Conservation (phyloP, 768 basidiomycete species). For the Russula foetens region DNA sequence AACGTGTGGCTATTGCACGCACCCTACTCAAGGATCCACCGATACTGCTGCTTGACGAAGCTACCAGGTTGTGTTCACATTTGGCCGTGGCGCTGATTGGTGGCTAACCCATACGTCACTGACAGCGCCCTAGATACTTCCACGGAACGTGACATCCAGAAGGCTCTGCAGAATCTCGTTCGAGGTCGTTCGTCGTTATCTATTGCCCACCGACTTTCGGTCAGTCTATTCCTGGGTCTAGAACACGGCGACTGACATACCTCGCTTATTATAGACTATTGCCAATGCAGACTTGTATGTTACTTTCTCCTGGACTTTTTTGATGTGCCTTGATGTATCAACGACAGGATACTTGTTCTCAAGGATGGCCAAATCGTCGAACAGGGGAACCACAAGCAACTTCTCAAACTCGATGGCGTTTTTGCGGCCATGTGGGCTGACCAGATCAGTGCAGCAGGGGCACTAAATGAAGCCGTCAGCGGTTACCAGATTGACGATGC, state of each 20-base stretch:
- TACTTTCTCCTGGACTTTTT: not conserved
- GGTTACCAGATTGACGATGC: constrained; percentile 40
- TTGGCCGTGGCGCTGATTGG: not conserved
- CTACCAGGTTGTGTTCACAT: constrained; percentile 44
- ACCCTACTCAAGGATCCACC: constrained; percentile 83
- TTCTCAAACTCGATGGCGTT: constrained; percentile 59
- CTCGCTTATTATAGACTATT: constrained; percentile 37
- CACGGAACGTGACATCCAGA: constrained; percentile 86
- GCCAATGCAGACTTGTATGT: constrained; percentile 44
- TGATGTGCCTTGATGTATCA: constrained; percentile 12
- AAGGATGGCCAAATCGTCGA: constrained; percentile 87
- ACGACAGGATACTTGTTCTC: constrained; percentile 74
- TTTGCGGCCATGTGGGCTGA: constrained; percentile 89
- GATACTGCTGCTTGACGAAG: constrained; percentile 71
- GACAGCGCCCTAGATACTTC: constrained; percentile 77
- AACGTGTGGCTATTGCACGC: constrained; percentile 80
- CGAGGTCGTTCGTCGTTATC: constrained; percentile 66
- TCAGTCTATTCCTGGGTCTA: constrained; percentile 23
- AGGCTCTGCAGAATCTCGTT: constrained; percentile 73
- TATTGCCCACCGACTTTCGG: constrained; percentile 73
- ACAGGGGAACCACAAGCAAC: constrained; percentile 69
- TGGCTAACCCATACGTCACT: not conserved
- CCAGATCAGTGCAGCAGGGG: constrained; percentile 61
- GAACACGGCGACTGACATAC: constrained; percentile 7
- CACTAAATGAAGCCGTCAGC: constrained; percentile 35